Evolutionary conservation across 2,329 filamentous ascomycete species (phyloP).

Genomic region (Graphilbum fragrans): DNA sequence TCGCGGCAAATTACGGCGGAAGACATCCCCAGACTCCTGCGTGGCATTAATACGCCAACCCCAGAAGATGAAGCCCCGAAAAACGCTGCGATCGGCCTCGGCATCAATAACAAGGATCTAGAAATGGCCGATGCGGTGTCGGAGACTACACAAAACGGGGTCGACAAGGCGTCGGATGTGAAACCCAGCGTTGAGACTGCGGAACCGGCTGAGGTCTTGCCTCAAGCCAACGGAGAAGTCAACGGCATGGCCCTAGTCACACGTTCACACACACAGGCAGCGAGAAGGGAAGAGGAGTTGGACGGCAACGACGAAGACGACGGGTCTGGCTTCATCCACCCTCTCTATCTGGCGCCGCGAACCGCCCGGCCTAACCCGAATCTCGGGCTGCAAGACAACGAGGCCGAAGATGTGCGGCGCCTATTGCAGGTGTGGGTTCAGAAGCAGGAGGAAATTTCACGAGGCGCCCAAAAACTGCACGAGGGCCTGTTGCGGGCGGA

Average conservation of each 20-base stretch:
- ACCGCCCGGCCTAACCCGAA: slow-evolving; percentile 55
- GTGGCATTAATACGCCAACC: background rate
- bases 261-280: background rate
- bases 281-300: background rate
- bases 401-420: slow-evolving; percentile 68
- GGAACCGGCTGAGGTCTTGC: background rate
- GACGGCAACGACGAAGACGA: background rate
- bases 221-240: background rate
- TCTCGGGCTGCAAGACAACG: slow-evolving; percentile 56
- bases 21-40: background rate
- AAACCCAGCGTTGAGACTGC: too few relatives aligned
- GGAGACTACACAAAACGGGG: background rate
- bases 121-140: too few relatives aligned
- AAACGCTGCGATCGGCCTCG: too few relatives aligned
- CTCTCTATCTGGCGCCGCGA: slow-evolving; percentile 57
- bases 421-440: slow-evolving; percentile 67
- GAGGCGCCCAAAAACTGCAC: slow-evolving; percentile 55
- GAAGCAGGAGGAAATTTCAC: slow-evolving; percentile 74
- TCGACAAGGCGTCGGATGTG: background rate
- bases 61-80: too few relatives aligned
- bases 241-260: background rate
- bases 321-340: slow-evolving; percentile 52
- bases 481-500: slow-evolving; percentile 62
- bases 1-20: background rate
- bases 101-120: too few relatives aligned